Conservation (phyloP, 2,329 filamentous ascomycete genomes). For the Ascochyta rabiei region DNA sequence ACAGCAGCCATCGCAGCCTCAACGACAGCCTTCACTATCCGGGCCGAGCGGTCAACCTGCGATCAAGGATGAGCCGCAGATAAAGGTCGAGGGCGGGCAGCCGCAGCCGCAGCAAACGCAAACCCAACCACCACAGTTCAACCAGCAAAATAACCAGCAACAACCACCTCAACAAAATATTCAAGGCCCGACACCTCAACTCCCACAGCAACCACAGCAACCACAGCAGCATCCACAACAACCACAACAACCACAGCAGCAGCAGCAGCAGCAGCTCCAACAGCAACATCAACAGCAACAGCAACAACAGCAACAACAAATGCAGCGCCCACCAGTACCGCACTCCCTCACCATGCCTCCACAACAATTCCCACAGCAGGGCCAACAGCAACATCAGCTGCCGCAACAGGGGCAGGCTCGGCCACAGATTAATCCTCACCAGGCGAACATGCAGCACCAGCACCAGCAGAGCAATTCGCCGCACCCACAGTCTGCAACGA, state of each 20-base stretch:
- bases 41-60: constrained; percentile 30
- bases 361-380: constrained; percentile 36
- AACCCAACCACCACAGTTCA: constrained; percentile 34
- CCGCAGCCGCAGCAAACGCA: constrained; percentile 19
- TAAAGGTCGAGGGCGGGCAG: constrained; percentile 45
- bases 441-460: constrained; percentile 40
- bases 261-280: constrained; percentile 15
- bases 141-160: constrained; percentile 32
- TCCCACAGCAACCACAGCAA: constrained; percentile 17
- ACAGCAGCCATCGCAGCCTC: constrained; percentile 37
- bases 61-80: constrained; percentile 43
- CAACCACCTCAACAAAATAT: constrained; percentile 29
- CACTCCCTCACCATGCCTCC: constrained; percentile 38
- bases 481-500: constrained; percentile 45
- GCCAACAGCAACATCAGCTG: constrained; percentile 37
- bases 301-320: constrained; percentile 28
- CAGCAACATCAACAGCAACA: constrained; percentile 32
- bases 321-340: constrained; percentile 35
- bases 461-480: constrained; percentile 47
- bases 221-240: constrained; percentile 32
- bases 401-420: constrained; percentile 39
- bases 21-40: constrained; percentile 38
- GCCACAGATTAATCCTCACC: constrained; percentile 47
- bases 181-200: constrained; percentile 23
- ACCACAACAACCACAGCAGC: constrained; percentile 22